Evolutionary conservation across 768 basidiomycete genomes (phyloP).

Genomic region (Leccinum arenicola): DNA sequence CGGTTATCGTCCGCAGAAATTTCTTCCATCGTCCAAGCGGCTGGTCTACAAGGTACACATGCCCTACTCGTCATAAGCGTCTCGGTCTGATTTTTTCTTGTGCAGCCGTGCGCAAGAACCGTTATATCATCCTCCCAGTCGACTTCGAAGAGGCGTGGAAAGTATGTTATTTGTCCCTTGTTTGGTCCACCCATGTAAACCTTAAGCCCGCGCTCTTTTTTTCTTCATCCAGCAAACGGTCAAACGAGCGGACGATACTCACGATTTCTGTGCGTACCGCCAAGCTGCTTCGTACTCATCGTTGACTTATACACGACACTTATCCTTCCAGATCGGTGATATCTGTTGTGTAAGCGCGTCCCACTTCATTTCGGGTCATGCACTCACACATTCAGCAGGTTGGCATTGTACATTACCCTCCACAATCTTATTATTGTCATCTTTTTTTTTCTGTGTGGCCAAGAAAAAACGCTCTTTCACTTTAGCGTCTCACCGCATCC

Average conservation of each 20-base stretch:
- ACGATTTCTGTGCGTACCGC: slow-evolving; percentile 82
- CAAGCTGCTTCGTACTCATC: not conserved
- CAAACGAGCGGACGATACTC: slow-evolving; percentile 94
- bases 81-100: slow-evolving; percentile 6
- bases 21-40: slow-evolving; percentile 92
- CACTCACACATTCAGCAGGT: slow-evolving; percentile 21
- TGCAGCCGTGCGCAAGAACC: slow-evolving; percentile 90
- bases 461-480: slow-evolving; percentile 60
- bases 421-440: slow-evolving; percentile 28
- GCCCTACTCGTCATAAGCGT: not conserved
- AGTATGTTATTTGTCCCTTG: slow-evolving; percentile 65
- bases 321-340: slow-evolving; percentile 38
- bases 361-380: slow-evolving; percentile 16
- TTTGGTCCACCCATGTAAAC: slow-evolving; percentile 39
- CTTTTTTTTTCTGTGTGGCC: slow-evolving; percentile 9
- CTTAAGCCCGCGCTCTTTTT: slow-evolving; percentile 32
- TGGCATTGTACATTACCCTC: slow-evolving; percentile 35
- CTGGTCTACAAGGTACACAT: slow-evolving; percentile 84
- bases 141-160: slow-evolving; percentile 99
- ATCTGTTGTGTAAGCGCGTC: slow-evolving; percentile 37
- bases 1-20: slow-evolving; percentile 95
- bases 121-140: slow-evolving; percentile 92
- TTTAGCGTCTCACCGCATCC: slow-evolving; percentile 72
- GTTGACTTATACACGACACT: slow-evolving; percentile 4
- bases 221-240: slow-evolving; percentile 68